Evolutionary conservation across 1,284 basidiomycete species (phyloP).

Genomic region (Wallemia hederae): DNA sequence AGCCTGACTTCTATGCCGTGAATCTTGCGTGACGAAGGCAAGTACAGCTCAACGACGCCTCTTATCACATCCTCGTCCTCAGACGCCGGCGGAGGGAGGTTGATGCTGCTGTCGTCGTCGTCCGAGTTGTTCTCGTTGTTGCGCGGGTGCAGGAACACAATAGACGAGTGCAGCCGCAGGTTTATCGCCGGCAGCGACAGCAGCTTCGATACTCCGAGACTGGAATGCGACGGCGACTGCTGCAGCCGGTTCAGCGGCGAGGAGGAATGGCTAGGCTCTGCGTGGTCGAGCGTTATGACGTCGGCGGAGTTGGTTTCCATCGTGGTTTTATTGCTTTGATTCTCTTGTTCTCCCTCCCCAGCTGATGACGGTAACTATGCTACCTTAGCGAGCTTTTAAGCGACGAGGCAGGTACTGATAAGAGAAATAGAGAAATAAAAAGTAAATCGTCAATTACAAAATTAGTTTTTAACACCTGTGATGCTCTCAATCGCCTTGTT

Average conservation of each 20-base stretch:
- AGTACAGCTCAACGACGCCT: not conserved
- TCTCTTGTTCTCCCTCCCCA: too few species aligned
- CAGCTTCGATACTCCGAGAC: not conserved
- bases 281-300: not conserved
- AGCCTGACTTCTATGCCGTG: not conserved
- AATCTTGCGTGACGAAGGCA: not conserved
- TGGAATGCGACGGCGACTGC: not conserved
- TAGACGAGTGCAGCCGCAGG: not conserved
- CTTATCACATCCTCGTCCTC: not conserved
- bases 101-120: not conserved
- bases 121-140: not conserved
- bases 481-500: constrained; percentile 15
- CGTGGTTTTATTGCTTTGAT: not conserved
- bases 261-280: not conserved
- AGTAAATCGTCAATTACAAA: not conserved
- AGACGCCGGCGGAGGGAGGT: not conserved
- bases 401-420: not conserved
- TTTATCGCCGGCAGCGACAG: not conserved
- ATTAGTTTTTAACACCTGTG: not conserved
- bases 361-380: too few species aligned
- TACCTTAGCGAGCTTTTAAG: not conserved
- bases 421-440: not conserved
- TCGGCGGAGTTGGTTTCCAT: not conserved
- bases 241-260: not conserved
- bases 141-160: not conserved